These are phyloP conservation scores for Euphorbia celastroides DNA, from an alignment of 441 rosid species.

Conservation along the genomic window DNA sequence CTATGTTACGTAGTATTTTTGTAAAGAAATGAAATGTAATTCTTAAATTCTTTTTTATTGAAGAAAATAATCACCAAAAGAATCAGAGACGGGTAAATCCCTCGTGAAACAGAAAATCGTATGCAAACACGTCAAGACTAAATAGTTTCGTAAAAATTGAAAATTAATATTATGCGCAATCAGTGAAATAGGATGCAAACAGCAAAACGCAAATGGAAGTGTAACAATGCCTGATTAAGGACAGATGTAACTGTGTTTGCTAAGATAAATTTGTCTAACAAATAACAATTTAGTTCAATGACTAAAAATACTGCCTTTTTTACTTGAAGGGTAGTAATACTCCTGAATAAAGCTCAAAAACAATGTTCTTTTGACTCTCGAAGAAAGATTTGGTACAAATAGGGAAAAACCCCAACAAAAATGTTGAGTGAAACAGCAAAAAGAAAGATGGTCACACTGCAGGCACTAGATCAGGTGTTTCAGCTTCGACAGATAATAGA, in stretches of 20 bases:
- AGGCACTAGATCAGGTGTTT: conserved; percentile 82
- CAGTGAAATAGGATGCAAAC: background rate
- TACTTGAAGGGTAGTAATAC: background rate
- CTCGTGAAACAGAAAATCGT: too few species aligned
- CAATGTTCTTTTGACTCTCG: background rate
- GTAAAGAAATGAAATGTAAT: too few species aligned
- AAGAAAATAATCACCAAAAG: too few species aligned
- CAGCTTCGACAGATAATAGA: conserved; percentile 75
- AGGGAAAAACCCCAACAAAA: conserved; percentile 17
- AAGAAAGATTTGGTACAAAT: conserved; percentile 17
- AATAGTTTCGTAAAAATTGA: too few species aligned
- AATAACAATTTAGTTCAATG: background rate
- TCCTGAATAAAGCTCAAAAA: background rate
- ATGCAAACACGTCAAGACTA: too few species aligned
- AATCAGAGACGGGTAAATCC: too few species aligned
- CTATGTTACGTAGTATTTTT: too few species aligned
- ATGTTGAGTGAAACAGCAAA: background rate
- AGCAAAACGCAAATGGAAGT: background rate
- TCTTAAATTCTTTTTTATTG: too few species aligned
- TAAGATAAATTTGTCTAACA: background rate
- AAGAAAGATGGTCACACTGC: conserved; percentile 37
- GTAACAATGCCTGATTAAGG: background rate
- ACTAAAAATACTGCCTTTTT: background rate
- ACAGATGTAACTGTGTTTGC: background rate
- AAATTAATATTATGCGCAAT: background rate